A percentile compares a stretch with the other conserved stretches of the same genome.
phyloP scores from a whole-genome alignment of 1,284 basidiomycete genomes.

The Ganoderma meredithae region DNA sequence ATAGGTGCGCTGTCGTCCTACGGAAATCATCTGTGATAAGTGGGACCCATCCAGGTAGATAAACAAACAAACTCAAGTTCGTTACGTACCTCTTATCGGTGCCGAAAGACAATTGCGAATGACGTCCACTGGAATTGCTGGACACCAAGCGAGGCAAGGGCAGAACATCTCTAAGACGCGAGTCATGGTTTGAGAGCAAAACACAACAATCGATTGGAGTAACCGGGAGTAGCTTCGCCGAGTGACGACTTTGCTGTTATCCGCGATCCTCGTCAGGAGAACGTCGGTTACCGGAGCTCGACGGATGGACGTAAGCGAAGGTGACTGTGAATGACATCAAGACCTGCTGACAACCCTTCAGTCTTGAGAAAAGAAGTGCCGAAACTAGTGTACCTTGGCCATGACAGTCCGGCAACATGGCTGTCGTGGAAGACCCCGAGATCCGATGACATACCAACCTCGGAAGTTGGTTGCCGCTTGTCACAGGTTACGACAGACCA shows the following conservation, averaged over 20 bases:
- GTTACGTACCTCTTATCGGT: slow-evolving; percentile 23
- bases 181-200: not conserved
- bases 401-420: slow-evolving; percentile 16
- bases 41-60: not conserved
- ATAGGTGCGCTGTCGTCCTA: not conserved
- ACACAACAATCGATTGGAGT: not conserved
- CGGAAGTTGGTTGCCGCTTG: not conserved
- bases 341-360: not conserved
- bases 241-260: not conserved
- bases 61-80: slow-evolving; percentile 17
- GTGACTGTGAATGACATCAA: not conserved
- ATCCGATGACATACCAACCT: slow-evolving; percentile 22
- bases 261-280: not conserved
- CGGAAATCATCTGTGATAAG: slow-evolving; percentile 2
- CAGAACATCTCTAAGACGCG: not conserved
- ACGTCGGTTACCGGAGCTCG: slow-evolving; percentile 4
- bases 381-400: not conserved
- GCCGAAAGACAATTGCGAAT: not conserved
- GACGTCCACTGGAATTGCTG: not conserved
- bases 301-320: slow-evolving; percentile 8
- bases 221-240: not conserved
- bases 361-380: slow-evolving; percentile 21
- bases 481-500: slow-evolving; percentile 15
- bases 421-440: slow-evolving; percentile 24
- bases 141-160: not conserved